These are phyloP conservation scores for Dactylorhiza incarnata DNA, from an alignment of 106 monocot species.

Conservation along the genomic window DNA sequence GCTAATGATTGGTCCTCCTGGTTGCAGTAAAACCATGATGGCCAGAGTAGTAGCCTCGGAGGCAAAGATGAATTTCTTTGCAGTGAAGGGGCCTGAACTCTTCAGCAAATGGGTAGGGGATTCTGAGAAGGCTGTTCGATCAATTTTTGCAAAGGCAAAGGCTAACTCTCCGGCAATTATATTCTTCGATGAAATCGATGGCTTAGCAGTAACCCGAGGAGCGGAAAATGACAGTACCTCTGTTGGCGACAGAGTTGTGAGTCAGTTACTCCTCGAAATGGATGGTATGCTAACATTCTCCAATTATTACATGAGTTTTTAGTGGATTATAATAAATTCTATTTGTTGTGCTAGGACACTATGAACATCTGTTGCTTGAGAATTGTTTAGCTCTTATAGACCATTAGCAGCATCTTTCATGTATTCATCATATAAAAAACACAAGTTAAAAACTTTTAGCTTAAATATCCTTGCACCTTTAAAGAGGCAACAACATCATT, in stretches of 20 bases:
- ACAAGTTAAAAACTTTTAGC: neutral
- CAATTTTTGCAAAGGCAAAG: conserved; percentile 86
- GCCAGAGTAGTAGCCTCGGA: conserved; percentile 98
- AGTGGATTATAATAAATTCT: neutral
- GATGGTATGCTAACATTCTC: conserved; percentile 46
- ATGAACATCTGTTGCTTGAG: too few relatives aligned
- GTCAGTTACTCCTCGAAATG: conserved; percentile 88
- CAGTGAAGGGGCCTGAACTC: conserved; percentile 95
- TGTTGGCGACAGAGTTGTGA: conserved; percentile 82
- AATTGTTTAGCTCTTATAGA: too few relatives aligned
- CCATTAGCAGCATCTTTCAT: neutral
- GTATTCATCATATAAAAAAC: neutral
- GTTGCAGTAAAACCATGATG: conserved; percentile 95
- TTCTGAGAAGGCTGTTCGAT: conserved; percentile 90
- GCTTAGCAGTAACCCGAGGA: conserved; percentile 80
- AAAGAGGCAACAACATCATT: neutral
- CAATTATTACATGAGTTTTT: neutral
- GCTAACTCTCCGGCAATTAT: conserved; percentile 92
- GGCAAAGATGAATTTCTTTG: conserved; percentile 89
- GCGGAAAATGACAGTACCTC: conserved; percentile 72
- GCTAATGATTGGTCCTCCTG: conserved; percentile 90
- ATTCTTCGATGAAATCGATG: conserved; percentile 99
- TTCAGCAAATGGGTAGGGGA: conserved; percentile 99
- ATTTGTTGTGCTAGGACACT: too few relatives aligned
- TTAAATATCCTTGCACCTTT: neutral